Conservation (phyloP, 352 stramenopile species). For the Plasmopara viticola region DNA sequence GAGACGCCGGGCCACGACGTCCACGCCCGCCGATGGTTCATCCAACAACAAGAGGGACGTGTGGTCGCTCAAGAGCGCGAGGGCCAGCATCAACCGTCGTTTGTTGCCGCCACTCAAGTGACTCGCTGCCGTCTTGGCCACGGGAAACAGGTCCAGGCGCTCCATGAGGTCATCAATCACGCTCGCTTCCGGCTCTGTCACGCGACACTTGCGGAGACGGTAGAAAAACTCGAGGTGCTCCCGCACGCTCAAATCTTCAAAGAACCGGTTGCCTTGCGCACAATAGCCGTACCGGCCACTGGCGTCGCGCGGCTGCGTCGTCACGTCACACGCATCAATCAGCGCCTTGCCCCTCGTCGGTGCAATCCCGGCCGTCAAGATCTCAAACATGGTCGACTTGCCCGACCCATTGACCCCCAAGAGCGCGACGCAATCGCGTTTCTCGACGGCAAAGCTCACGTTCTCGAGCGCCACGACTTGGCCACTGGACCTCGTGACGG, state of each 20-base stretch:
- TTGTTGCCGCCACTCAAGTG: slow-evolving; percentile 83
- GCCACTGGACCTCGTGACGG: slow-evolving; percentile 30
- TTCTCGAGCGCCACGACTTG: slow-evolving; percentile 67
- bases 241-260: slow-evolving; percentile 57
- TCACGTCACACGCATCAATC: slow-evolving; percentile 60
- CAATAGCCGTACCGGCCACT: slow-evolving; percentile 74
- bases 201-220: slow-evolving; percentile 36
- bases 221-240: slow-evolving; percentile 76
- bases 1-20: slow-evolving; percentile 68
- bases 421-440: slow-evolving; percentile 88
- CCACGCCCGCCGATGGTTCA: slow-evolving; percentile 73
- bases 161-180: slow-evolving; percentile 41
- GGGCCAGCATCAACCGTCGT: slow-evolving; percentile 67
- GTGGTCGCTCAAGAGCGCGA: slow-evolving; percentile 62
- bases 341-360: slow-evolving; percentile 57
- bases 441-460: slow-evolving; percentile 79
- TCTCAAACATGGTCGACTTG: slow-evolving; percentile 97
- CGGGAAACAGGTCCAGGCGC: slow-evolving; percentile 55
- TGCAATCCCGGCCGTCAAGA: slow-evolving; percentile 88
- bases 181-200: slow-evolving; percentile 22
- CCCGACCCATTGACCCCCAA: slow-evolving; percentile 92
- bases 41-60: slow-evolving; percentile 67
- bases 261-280: slow-evolving; percentile 71
- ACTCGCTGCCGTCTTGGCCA: slow-evolving; percentile 42
- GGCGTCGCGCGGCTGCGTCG: slow-evolving; percentile 38